Evolutionary conservation across 2,329 filamentous ascomycete species (phyloP).

Genomic region (Pyrenophora seminiperda): DNA sequence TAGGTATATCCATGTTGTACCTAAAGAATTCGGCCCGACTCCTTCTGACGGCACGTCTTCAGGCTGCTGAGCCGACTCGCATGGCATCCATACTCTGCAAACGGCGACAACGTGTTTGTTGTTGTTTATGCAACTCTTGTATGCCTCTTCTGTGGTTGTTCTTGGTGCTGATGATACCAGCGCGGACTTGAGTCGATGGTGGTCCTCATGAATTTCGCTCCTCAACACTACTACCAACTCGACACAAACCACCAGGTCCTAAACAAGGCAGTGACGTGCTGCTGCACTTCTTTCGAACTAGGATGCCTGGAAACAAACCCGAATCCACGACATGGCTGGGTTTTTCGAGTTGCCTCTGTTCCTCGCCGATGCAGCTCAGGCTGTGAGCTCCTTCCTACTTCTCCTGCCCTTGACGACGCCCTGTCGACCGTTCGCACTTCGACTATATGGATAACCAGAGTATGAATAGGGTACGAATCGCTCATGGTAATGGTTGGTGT

Average conservation of each 20-base stretch:
- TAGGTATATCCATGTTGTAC: no score
- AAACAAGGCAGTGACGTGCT: not conserved
- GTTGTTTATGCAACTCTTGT: not conserved
- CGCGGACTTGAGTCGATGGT: not conserved
- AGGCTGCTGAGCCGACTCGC: not conserved
- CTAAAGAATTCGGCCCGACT: conserved; percentile 10
- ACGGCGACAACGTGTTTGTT: not conserved
- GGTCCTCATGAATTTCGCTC: conserved; percentile 6
- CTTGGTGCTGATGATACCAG: conserved; percentile 1
- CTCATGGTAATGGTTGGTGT: not conserved
- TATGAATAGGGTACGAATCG: not conserved
- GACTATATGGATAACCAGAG: not conserved
- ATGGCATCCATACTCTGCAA: not conserved
- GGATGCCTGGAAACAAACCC: not conserved
- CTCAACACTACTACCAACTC: conserved; percentile 1
- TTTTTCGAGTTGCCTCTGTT: conserved; percentile 1
- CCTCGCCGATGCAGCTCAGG: not conserved
- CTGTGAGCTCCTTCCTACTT: not conserved
- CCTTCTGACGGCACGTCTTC: conserved; percentile 1
- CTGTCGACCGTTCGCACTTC: not conserved
- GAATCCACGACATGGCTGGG: not conserved
- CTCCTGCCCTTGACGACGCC: not conserved
- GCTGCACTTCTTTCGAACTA: not conserved
- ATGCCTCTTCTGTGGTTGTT: not conserved
- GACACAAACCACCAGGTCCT: conserved; percentile 1